Percentiles rank a stretch among this genome's conserved stretches.
These are phyloP conservation scores for Austroboletus rostrupii DNA, from an alignment of 1,284 basidiomycete genomes.

Conservation along the genomic window DNA sequence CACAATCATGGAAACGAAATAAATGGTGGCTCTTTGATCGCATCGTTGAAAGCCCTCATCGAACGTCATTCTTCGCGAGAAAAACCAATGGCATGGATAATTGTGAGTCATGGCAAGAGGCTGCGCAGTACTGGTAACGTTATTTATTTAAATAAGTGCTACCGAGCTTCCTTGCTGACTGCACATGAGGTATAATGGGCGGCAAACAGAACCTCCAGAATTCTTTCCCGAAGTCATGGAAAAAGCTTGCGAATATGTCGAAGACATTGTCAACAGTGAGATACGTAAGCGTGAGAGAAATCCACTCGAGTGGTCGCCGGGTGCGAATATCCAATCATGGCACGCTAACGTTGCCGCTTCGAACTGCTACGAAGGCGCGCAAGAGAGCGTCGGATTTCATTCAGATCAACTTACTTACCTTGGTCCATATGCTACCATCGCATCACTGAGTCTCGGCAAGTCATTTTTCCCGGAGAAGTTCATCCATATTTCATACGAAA, in stretches of 20 bases:
- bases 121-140: slow-evolving; percentile 62
- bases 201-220: slow-evolving; percentile 51
- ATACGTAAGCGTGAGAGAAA: slow-evolving; percentile 60
- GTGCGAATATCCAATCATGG: slow-evolving; percentile 52
- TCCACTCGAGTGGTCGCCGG: slow-evolving; percentile 65
- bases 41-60: slow-evolving; percentile 78
- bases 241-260: slow-evolving; percentile 73
- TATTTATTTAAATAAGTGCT: neutral
- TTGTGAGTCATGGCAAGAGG: slow-evolving; percentile 54
- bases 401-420: slow-evolving; percentile 78
- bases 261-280: slow-evolving; percentile 73
- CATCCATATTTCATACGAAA: slow-evolving; percentile 2
- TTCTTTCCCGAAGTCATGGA: slow-evolving; percentile 72
- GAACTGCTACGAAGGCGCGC: slow-evolving; percentile 85
- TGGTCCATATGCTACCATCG: slow-evolving; percentile 90
- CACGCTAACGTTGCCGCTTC: slow-evolving; percentile 87
- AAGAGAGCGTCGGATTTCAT: slow-evolving; percentile 84
- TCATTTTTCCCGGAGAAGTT: slow-evolving; percentile 5
- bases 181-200: slow-evolving; percentile 72
- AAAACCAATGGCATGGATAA: slow-evolving; percentile 39
- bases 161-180: slow-evolving; percentile 10
- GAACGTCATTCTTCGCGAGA: slow-evolving; percentile 74
- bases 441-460: slow-evolving; percentile 85
- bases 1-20: slow-evolving; percentile 65
- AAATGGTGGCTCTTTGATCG: slow-evolving; percentile 84